A percentile compares a stretch with the other conserved stretches of the same genome.
These are phyloP conservation scores for Penicillium paneum DNA, from an alignment of 2,329 filamentous ascomycete genomes.

Conservation along the genomic window DNA sequence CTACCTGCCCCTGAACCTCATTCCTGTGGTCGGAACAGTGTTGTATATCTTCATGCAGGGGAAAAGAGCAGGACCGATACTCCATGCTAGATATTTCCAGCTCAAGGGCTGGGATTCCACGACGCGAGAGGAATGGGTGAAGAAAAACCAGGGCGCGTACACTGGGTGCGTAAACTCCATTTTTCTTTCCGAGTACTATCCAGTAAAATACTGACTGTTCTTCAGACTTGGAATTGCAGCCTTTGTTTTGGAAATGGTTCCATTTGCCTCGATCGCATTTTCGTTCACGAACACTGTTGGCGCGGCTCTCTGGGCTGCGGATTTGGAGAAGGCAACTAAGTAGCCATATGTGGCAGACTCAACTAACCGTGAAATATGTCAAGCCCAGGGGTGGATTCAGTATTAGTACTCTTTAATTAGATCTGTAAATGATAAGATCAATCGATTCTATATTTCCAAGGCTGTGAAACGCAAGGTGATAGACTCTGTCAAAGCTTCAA, in stretches of 20 bases:
- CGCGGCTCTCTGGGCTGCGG: constrained; percentile 90
- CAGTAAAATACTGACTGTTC: constrained; percentile 15
- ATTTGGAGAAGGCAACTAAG: constrained; percentile 60
- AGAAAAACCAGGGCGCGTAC: constrained; percentile 70
- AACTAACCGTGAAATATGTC: background rate
- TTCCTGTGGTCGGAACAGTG: constrained; percentile 80
- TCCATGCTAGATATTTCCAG: constrained; percentile 75
- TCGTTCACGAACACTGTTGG: constrained; percentile 89
- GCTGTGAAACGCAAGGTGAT: background rate
- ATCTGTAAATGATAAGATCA: background rate
- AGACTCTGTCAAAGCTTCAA: too few species aligned
- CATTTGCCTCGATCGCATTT: constrained; percentile 77
- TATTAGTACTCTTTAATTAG: background rate
- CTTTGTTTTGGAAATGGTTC: constrained; percentile 79
- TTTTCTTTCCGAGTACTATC: constrained; percentile 2
- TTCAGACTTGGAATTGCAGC: constrained; percentile 67
- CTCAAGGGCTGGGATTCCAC: constrained; percentile 74
- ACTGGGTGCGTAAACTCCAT: constrained; percentile 61
- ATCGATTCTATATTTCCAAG: background rate
- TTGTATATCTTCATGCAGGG: constrained; percentile 78
- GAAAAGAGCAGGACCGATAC: constrained; percentile 52
- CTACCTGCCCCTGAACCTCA: constrained; percentile 88
- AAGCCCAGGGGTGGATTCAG: background rate
- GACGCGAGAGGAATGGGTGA: constrained; percentile 66
- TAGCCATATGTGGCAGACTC: constrained; percentile 6